Base-by-base conservation (phyloP, 1,284 basidiomycete genomes). In the Marasmius sp. region DNA sequence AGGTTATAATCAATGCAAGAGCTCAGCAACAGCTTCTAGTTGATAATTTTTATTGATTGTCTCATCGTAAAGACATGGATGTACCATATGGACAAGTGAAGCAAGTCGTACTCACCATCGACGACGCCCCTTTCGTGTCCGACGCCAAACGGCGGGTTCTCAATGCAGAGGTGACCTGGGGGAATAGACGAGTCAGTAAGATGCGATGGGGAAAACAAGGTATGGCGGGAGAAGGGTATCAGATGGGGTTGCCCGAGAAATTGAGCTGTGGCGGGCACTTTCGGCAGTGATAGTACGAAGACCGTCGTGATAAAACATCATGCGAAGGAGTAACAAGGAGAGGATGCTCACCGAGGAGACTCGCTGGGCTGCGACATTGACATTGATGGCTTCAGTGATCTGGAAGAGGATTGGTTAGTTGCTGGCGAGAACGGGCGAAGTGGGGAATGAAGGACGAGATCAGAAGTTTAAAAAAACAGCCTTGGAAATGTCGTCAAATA, bases 221-320 rank as follows among this genome's bases (percentile, higher is more conserved):
- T n/a, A 57, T 57, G 27, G 5, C 51, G 38, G 59, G 37, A 63
- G 53, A 11, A 60, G 63, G 57, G 16, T 47, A 50, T 91, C 89
- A 91, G 89, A 80, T 68, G 77, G 86, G 87, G 85, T 78, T 87
- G 90, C 88, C 91, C 89, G 88, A 85, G 66, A 68, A 68, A 77
- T 82, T 88, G 90, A 92, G 90, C 90, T 92, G 87, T 91, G 87
- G 87, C 90, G 90, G 91, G 91, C 91, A 85, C 71, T 89, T 92
- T 92, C 90, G 90, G 87, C 89, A 91, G 76, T 63, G 67, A 72
- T 76, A 64, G 69, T 92, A 92, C 90, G 90, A 88, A 92, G 90
- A 92, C 90, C 90, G 90, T 92, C 91, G 91, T 92, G 89, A 86
- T 87, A 76, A 68, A 76, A 69, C 84, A 86, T 85, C 83, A 84